phyloP scores from a whole-genome alignment of 257 asterid species.

The Jasminum sambac region DNA sequence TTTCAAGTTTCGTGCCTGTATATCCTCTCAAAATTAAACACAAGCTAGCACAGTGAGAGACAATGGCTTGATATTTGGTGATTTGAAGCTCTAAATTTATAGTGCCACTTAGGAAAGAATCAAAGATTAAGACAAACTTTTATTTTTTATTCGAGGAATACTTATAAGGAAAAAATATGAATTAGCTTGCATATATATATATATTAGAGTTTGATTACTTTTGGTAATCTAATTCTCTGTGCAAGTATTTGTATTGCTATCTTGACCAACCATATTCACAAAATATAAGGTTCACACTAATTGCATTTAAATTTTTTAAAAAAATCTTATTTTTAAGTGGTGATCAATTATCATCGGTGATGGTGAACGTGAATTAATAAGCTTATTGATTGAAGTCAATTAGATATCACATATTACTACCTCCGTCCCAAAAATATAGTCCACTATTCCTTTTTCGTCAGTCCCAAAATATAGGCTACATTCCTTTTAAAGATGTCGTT shows the following conservation, averaged over 20 bases:
- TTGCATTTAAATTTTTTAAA: conserved; percentile 7
- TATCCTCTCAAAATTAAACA: neutral
- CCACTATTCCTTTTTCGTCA: too few relatives aligned
- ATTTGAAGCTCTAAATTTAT: neutral
- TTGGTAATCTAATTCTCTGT: neutral
- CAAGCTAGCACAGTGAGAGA: neutral
- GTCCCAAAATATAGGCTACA: too few relatives aligned
- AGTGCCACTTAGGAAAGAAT: neutral
- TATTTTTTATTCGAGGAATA: neutral
- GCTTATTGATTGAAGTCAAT: neutral
- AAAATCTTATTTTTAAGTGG: neutral
- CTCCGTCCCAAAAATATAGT: too few relatives aligned
- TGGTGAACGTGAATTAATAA: neutral
- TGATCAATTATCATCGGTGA: neutral
- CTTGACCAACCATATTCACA: conserved; percentile 14
- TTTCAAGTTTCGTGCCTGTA: neutral
- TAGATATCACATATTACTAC: too few relatives aligned
- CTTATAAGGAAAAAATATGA: neutral
- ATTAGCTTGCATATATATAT: neutral
- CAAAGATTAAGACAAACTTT: neutral
- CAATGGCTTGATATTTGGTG: neutral
- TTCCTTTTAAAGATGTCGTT: too few relatives aligned
- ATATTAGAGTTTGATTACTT: neutral
- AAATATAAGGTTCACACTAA: conserved; percentile 11
- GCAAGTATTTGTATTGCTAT: neutral